Conservation (phyloP, 495 filamentous ascomycete genomes). For the Aspergillus taichungensis region DNA sequence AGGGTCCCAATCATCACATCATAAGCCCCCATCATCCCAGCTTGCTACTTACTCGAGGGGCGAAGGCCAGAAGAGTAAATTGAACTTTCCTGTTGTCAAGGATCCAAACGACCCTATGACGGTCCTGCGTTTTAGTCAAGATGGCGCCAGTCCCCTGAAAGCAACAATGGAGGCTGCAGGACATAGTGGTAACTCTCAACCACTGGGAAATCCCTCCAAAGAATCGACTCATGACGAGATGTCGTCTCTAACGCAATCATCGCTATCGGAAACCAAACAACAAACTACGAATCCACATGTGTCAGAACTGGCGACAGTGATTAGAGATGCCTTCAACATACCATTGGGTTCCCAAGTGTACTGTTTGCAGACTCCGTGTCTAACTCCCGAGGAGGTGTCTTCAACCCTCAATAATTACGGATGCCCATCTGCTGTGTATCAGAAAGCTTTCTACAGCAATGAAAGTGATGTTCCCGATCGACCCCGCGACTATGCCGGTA, state of each 20-base stretch:
- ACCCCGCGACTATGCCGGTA: constrained; percentile 75
- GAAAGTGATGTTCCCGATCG: constrained; percentile 77
- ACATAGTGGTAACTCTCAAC: neutral
- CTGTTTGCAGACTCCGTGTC: constrained; percentile 20
- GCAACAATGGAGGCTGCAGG: constrained; percentile 22
- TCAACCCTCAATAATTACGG: constrained; percentile 25
- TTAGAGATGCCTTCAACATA: constrained; percentile 26
- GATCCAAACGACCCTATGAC: constrained; percentile 61
- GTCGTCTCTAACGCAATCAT: constrained; percentile 15
- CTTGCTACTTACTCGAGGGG: constrained; percentile 17
- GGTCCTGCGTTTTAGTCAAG: constrained; percentile 59
- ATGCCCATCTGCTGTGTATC: constrained; percentile 59
- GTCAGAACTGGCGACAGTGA: constrained; percentile 12
- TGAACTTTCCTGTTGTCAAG: constrained; percentile 73
- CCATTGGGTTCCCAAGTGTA: constrained; percentile 9
- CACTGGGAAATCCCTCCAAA: constrained; percentile 2
- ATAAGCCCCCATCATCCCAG: constrained; percentile 16
- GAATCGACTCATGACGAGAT: constrained; percentile 3
- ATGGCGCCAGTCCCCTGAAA: constrained; percentile 35
- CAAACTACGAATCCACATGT: constrained; percentile 12
- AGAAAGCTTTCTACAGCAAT: constrained; percentile 81
- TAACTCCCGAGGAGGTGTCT: constrained; percentile 18
- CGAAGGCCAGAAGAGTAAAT: constrained; percentile 21
- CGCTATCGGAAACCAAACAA: constrained; percentile 11
- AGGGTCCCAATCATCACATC: constrained; percentile 9